Evolutionary conservation across 257 asterid species (phyloP).

Genomic region (Solanum sitiens): DNA sequence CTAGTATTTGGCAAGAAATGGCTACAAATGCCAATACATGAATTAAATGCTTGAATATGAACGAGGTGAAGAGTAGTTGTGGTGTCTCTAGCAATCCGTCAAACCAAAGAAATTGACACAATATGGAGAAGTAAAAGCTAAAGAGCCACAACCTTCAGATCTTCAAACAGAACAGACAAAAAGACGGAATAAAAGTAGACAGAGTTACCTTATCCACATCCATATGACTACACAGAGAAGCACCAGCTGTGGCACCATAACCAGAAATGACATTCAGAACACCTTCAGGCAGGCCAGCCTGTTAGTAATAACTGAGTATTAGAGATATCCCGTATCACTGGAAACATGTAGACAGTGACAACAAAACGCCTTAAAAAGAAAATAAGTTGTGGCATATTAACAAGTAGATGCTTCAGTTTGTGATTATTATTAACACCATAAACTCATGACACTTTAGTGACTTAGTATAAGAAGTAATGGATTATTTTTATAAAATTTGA

Average conservation of each 20-base stretch:
- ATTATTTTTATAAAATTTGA: background rate
- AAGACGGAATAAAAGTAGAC: background rate
- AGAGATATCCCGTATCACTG: background rate
- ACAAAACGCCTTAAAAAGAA: background rate
- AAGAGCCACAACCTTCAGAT: background rate
- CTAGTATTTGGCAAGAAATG: background rate
- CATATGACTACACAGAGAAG: conserved; percentile 93
- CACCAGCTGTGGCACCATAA: conserved; percentile 91
- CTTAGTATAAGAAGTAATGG: background rate
- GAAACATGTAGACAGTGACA: background rate
- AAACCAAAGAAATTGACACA: background rate
- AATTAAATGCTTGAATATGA: background rate
- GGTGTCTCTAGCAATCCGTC: background rate
- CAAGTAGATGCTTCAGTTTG: background rate
- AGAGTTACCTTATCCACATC: conserved; percentile 86
- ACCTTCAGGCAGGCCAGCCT: conserved; percentile 98
- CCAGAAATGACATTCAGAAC: conserved; percentile 86
- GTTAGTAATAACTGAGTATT: conserved; percentile 2
- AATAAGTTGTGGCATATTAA: background rate
- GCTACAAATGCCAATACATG: background rate
- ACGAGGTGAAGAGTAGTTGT: background rate
- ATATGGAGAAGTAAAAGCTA: background rate
- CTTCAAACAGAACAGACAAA: background rate
- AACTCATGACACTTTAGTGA: background rate
- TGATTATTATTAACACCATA: background rate